Evolutionary conservation across 1,284 basidiomycete genomes (phyloP).

Genomic region (Neolentinus lepideus): DNA sequence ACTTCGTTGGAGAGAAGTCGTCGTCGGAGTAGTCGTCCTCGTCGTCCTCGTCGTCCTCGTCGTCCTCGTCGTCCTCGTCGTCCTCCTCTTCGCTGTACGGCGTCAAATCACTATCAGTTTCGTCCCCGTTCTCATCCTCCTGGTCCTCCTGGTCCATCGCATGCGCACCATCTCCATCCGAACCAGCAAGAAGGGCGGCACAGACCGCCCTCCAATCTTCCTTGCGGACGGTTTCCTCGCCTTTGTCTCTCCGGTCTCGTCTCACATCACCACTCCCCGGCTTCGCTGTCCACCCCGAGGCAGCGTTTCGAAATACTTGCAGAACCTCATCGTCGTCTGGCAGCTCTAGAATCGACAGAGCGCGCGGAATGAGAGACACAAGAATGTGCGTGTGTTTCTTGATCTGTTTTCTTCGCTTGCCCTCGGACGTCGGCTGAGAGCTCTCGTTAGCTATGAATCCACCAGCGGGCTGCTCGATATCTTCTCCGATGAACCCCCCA

Average conservation of each 20-base stretch:
- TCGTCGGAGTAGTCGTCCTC: neutral
- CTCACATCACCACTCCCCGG: constrained; percentile 8
- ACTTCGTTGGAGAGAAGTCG: neutral
- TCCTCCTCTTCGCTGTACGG: neutral
- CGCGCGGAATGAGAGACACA: constrained; percentile 51
- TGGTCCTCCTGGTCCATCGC: neutral
- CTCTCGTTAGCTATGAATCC: constrained; percentile 4
- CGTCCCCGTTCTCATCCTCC: neutral
- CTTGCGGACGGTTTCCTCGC: constrained; percentile 32
- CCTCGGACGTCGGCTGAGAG: neutral
- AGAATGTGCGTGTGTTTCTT: constrained; percentile 28
- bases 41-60: neutral
- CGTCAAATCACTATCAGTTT: neutral
- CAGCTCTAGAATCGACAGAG: constrained; percentile 55
- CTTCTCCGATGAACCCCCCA: constrained; percentile 4
- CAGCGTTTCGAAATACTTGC: constrained; percentile 63
- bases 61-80: neutral
- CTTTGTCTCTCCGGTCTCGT: constrained; percentile 10
- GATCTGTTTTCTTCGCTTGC: neutral
- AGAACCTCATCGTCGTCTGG: constrained; percentile 63
- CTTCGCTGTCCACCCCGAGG: constrained; percentile 46
- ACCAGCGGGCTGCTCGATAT: constrained; percentile 1
- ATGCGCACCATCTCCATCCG: neutral
- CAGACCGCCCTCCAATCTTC: constrained; percentile 74
- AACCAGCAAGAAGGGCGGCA: constrained; percentile 44